Evolutionary conservation across 2,329 filamentous ascomycete species (phyloP).

Genomic region (Cladorrhinum sp.): DNA sequence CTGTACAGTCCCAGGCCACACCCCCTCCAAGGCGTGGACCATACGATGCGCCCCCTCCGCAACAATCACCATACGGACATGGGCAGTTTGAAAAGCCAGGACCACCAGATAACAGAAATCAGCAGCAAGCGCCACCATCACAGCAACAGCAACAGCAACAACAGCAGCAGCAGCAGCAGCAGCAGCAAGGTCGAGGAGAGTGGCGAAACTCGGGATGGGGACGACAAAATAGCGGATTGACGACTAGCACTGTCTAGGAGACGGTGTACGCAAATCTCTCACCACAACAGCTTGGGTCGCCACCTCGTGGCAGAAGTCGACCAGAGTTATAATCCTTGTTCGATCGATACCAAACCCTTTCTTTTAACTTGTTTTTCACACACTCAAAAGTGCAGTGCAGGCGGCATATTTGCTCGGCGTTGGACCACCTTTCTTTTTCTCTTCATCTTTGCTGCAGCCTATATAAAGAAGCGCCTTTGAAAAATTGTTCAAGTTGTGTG

Average conservation of each 20-base stretch:
- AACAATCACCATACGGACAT: slow-evolving; percentile 41
- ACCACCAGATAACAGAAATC: slow-evolving; percentile 33
- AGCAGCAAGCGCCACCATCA: slow-evolving; percentile 37
- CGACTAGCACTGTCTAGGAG: slow-evolving; percentile 41
- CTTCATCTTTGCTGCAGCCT: slow-evolving; percentile 1
- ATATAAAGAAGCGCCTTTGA: neutral
- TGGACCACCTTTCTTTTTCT: slow-evolving; percentile 1
- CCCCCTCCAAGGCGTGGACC: slow-evolving; percentile 48
- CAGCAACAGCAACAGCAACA: slow-evolving; percentile 41
- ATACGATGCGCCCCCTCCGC: slow-evolving; percentile 36
- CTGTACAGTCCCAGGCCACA: slow-evolving; percentile 39
- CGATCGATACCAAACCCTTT: neutral
- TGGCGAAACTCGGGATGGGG: slow-evolving; percentile 58
- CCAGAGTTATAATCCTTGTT: neutral
- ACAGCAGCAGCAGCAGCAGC: slow-evolving; percentile 42
- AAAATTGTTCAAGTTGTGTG: neutral
- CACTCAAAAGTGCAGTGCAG: neutral
- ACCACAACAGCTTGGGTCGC: neutral
- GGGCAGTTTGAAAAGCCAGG: slow-evolving; percentile 20
- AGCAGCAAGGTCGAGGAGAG: slow-evolving; percentile 41
- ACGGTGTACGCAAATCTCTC: neutral
- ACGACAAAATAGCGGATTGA: slow-evolving; percentile 50
- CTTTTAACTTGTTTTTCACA: neutral
- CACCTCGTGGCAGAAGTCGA: slow-evolving; percentile 1
- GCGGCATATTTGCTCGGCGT: slow-evolving; percentile 9